phyloP scores from a whole-genome alignment of 192 early-diverging fungal genomes.

The Coemansia asiatica region DNA sequence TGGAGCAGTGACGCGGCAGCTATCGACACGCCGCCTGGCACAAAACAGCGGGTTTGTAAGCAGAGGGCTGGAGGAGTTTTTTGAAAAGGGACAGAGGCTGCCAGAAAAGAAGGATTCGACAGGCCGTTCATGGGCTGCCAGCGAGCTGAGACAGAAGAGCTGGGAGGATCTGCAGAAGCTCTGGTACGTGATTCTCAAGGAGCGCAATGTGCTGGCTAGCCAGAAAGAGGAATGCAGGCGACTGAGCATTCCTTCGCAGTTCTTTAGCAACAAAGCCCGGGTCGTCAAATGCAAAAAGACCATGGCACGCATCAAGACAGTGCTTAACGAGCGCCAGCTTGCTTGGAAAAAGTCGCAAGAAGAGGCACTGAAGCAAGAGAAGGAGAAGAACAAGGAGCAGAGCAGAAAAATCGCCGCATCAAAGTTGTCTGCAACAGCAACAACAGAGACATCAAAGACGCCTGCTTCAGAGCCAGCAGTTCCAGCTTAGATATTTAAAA shows the following conservation, averaged over 20 bases:
- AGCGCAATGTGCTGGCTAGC: slow-evolving; percentile 77
- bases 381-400: not conserved
- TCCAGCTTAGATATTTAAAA: not conserved
- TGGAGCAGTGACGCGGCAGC: slow-evolving; percentile 26
- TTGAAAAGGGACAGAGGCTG: slow-evolving; percentile 57
- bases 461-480: not conserved
- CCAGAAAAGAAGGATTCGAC: slow-evolving; percentile 55
- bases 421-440: not conserved
- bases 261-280: slow-evolving; percentile 65
- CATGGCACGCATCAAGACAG: slow-evolving; percentile 81
- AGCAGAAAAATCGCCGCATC: not conserved
- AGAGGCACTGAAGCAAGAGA: not conserved
- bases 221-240: slow-evolving; percentile 68
- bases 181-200: slow-evolving; percentile 88
- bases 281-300: slow-evolving; percentile 77
- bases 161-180: slow-evolving; percentile 97
- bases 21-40: slow-evolving; percentile 43
- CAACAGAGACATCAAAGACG: not conserved
- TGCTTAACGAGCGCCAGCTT: slow-evolving; percentile 70
- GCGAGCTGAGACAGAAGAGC: slow-evolving; percentile 87
- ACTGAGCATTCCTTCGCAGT: slow-evolving; percentile 55
- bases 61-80: slow-evolving; percentile 67
- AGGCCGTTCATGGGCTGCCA: slow-evolving; percentile 84
- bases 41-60: slow-evolving; percentile 51
- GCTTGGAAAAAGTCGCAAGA: slow-evolving; percentile 62